A percentile compares a stretch with the other conserved stretches of the same genome.
These are phyloP conservation scores for Taphrina wiesneri DNA, from an alignment of 1,139 yeast genomes.

Conservation along the genomic window DNA sequence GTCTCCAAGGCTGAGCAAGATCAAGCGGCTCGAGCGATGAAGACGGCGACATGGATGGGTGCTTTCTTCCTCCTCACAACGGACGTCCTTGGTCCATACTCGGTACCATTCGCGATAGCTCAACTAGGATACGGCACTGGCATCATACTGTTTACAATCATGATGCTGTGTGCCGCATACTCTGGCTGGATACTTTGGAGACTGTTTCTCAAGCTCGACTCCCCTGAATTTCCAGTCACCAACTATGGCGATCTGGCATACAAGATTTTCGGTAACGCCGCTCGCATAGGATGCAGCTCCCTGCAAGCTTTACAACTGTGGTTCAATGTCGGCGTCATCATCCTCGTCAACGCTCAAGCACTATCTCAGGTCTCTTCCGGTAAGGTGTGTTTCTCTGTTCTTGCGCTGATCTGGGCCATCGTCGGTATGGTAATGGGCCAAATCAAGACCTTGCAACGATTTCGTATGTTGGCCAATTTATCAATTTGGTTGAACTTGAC, in stretches of 20 bases:
- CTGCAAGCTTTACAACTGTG: conserved; percentile 46
- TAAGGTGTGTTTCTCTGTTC: conserved; percentile 48
- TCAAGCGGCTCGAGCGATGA: not conserved
- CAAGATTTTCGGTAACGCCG: conserved; percentile 46
- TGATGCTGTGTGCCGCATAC: conserved; percentile 50
- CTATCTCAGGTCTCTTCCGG: conserved; percentile 49
- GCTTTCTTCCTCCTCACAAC: conserved; percentile 53
- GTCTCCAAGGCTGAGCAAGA: not conserved
- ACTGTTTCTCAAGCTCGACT: conserved; percentile 47
- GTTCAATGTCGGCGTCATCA: conserved; percentile 50
- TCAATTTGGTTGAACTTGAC: conserved; percentile 36
- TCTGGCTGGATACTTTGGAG: conserved; percentile 48
- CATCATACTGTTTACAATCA: conserved; percentile 47
- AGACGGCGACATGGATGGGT: conserved; percentile 4
- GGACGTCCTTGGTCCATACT: conserved; percentile 52
- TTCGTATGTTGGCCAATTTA: conserved; percentile 50
- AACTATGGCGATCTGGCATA: conserved; percentile 50
- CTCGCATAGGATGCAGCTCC: conserved; percentile 46
- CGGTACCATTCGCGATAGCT: conserved; percentile 52
- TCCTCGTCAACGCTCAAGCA: conserved; percentile 51
- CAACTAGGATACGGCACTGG: conserved; percentile 53
- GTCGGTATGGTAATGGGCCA: conserved; percentile 52
- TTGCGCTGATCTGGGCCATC: conserved; percentile 50
- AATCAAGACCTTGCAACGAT: conserved; percentile 48
- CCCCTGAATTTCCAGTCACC: conserved; percentile 49